Evolutionary conservation across 768 basidiomycete species (phyloP).

Genomic region (Boletus bicolor): DNA sequence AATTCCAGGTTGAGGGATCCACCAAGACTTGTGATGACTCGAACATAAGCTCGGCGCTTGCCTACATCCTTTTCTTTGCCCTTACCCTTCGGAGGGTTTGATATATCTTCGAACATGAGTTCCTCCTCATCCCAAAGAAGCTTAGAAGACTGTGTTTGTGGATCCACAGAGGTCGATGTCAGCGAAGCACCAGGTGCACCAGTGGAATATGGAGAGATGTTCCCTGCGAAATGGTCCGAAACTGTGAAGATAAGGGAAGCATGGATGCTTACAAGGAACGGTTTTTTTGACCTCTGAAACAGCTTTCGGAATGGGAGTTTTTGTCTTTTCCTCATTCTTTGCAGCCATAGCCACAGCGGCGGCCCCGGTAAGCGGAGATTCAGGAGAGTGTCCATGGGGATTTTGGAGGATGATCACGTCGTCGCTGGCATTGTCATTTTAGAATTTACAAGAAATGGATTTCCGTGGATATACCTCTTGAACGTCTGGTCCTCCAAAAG

Average conservation of each 20-base stretch:
- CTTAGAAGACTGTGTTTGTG: slow-evolving; percentile 61
- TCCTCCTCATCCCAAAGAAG: slow-evolving; percentile 99
- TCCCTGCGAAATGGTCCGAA: slow-evolving; percentile 51
- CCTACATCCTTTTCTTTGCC: slow-evolving; percentile 93
- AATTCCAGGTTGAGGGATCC: slow-evolving; percentile 81
- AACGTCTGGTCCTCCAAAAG: slow-evolving; percentile 82
- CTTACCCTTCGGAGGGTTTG: slow-evolving; percentile 75
- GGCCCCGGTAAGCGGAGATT: slow-evolving; percentile 41
- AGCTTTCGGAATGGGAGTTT: slow-evolving; percentile 30
- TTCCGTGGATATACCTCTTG: slow-evolving; percentile 58
- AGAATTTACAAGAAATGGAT: not conserved
- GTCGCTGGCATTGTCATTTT: slow-evolving; percentile 41
- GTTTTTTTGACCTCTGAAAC: slow-evolving; percentile 46
- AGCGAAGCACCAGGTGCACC: slow-evolving; percentile 90
- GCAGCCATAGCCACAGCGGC: slow-evolving; percentile 30
- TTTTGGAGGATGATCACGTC: slow-evolving; percentile 96
- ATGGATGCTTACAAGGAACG: slow-evolving; percentile 57
- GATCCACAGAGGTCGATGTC: slow-evolving; percentile 88
- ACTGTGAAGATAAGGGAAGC: not conserved
- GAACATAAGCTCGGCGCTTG: slow-evolving; percentile 89
- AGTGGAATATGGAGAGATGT: slow-evolving; percentile 86
- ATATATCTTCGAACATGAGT: slow-evolving; percentile 94
- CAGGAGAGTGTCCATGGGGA: slow-evolving; percentile 70
- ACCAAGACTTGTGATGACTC: slow-evolving; percentile 93
- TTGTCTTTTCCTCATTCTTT: slow-evolving; percentile 33